Conservation (phyloP, 306 rosid species). For the Benincasa hispida region DNA sequence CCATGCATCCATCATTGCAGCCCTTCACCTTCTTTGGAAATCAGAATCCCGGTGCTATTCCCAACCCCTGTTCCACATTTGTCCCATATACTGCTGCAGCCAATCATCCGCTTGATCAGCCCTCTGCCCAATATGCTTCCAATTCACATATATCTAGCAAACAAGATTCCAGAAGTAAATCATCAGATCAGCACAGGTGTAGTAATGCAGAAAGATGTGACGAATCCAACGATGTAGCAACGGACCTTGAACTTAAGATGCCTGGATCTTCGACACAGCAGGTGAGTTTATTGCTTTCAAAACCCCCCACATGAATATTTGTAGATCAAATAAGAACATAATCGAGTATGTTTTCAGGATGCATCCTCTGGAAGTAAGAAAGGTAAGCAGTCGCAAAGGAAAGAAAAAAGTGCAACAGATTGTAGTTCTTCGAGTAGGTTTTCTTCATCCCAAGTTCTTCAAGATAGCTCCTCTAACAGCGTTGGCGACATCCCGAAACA, state of each 20-base stretch:
- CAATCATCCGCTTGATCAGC: conserved; percentile 36
- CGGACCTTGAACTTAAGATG: conserved; percentile 88
- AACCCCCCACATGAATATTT: conserved; percentile 1
- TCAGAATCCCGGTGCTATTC: conserved; percentile 47
- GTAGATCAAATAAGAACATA: conserved; percentile 1
- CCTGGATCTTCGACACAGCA: conserved; percentile 78
- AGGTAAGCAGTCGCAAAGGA: conserved; percentile 50
- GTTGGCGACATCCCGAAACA: conserved; percentile 44
- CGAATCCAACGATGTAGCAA: conserved; percentile 61
- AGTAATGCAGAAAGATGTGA: conserved; percentile 39
- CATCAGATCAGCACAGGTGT: conserved; percentile 30
- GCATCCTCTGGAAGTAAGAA: conserved; percentile 39
- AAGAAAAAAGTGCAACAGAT: conserved; percentile 31
- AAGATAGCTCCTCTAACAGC: conserved; percentile 68
- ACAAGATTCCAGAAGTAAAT: conserved; percentile 46
- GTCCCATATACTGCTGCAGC: conserved; percentile 48
- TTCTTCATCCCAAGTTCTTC: conserved; percentile 59
- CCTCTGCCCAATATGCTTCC: conserved; percentile 40
- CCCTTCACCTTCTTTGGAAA: conserved; percentile 61
- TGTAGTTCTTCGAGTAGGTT: conserved; percentile 55
- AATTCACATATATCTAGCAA: conserved; percentile 32
- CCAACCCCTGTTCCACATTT: conserved; percentile 53
- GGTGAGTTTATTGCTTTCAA: conserved; percentile 26
- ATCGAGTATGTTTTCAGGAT: conserved; percentile 33
- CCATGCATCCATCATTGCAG: conserved; percentile 64